These are phyloP conservation scores for Ochromonas danica DNA, from an alignment of 108 stramenopile genomes.

Conservation along the genomic window DNA sequence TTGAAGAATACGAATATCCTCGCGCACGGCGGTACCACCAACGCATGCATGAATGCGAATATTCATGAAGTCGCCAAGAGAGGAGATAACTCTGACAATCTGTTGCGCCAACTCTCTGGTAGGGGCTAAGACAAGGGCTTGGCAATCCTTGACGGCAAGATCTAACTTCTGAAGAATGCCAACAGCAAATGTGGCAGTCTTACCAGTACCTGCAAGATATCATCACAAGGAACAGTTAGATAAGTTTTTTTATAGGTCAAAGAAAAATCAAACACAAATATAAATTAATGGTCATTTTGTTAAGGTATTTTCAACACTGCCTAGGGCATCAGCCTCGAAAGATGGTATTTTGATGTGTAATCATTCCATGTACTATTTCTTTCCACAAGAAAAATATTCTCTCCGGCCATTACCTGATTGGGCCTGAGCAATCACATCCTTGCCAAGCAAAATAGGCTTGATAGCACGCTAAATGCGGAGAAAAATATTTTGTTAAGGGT, in stretches of 20 bases:
- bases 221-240: not conserved
- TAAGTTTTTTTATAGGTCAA: not conserved
- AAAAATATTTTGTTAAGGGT: not conserved
- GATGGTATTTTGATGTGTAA: slow-evolving; percentile 56
- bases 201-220: slow-evolving; percentile 66
- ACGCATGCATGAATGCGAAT: slow-evolving; percentile 96
- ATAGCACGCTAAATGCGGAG: slow-evolving; percentile 40
- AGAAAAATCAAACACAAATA: not conserved
- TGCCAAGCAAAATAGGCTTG: slow-evolving; percentile 63
- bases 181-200: slow-evolving; percentile 98
- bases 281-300: slow-evolving; percentile 47
- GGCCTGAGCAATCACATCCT: slow-evolving; percentile 67
- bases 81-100: slow-evolving; percentile 93
- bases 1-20: slow-evolving; percentile 97
- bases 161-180: slow-evolving; percentile 94
- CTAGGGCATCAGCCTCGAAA: slow-evolving; percentile 56
- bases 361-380: slow-evolving; percentile 38
- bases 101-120: slow-evolving; percentile 99
- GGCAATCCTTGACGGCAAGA: slow-evolving; percentile 79
- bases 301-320: slow-evolving; percentile 49
- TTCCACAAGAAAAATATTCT: too few relatives aligned
- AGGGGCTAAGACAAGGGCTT: slow-evolving; percentile 95
- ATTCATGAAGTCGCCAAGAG: slow-evolving; percentile 89
- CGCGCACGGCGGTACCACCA: slow-evolving; percentile 98
- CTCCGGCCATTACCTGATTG: slow-evolving; percentile 65